phyloP scores from a whole-genome alignment of 2,329 filamentous ascomycete genomes.

The Fusarium torulosum region DNA sequence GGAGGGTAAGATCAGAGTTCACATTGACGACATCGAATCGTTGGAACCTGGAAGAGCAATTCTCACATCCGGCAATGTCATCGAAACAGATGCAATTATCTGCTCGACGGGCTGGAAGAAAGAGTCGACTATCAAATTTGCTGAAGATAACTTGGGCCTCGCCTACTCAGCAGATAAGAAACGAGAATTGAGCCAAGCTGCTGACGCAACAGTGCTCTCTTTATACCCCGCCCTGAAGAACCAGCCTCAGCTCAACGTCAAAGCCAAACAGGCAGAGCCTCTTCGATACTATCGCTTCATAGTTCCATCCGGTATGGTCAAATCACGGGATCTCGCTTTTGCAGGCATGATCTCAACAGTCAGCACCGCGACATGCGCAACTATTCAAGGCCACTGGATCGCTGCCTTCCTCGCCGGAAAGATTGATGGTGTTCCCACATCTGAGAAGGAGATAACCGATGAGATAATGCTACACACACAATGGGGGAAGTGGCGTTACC shows the following conservation, averaged over 20 bases:
- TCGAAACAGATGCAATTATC: constrained; percentile 62
- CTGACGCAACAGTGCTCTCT: constrained; percentile 36
- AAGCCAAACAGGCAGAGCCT: constrained; percentile 36
- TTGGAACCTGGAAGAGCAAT: constrained; percentile 56
- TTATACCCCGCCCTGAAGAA: constrained; percentile 40
- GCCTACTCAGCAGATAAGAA: constrained; percentile 20
- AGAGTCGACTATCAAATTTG: constrained; percentile 59
- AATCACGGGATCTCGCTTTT: constrained; percentile 50
- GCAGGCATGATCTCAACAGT: constrained; percentile 51
- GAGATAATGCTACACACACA: constrained; percentile 74
- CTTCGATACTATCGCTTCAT: constrained; percentile 49
- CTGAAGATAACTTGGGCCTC: constrained; percentile 33
- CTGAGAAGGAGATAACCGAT: constrained; percentile 58
- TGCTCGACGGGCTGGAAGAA: constrained; percentile 67
- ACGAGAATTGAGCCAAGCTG: constrained; percentile 18
- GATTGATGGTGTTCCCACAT: constrained; percentile 52
- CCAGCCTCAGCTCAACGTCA: constrained; percentile 39
- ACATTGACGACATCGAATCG: constrained; percentile 60
- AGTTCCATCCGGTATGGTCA: constrained; percentile 35
- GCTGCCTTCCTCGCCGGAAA: constrained; percentile 67
- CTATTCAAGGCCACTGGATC: constrained; percentile 64
- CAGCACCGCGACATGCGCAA: constrained; percentile 53
- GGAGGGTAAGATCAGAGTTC: constrained; percentile 60
- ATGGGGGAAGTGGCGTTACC: constrained; percentile 78
- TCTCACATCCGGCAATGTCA: constrained; percentile 56